These are phyloP conservation scores for Wallacemonas collosoma DNA, from an alignment of 208 protist species.

Conservation along the genomic window DNA sequence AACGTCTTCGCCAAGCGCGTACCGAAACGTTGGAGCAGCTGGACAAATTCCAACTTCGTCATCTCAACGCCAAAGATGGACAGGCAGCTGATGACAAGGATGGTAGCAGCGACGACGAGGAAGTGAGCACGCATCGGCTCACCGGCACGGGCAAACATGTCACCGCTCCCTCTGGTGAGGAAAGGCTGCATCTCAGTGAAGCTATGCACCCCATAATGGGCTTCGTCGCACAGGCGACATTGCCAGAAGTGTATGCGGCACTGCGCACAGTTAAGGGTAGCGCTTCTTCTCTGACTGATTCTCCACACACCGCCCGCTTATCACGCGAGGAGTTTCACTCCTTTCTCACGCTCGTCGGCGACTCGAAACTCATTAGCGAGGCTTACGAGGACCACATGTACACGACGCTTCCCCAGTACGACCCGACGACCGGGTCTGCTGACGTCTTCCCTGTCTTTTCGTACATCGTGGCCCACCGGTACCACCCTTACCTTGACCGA, in stretches of 20 bases:
- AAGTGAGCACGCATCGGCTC: constrained; percentile 11
- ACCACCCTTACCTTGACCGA: constrained; percentile 56
- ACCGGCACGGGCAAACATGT: constrained; percentile 5
- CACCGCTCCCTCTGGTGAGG: neutral
- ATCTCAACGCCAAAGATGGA: constrained; percentile 20
- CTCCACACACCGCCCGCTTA: neutral
- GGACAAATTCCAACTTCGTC: constrained; percentile 37
- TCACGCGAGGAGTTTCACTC: constrained; percentile 30
- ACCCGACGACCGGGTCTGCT: constrained; percentile 21
- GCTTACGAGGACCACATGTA: constrained; percentile 54
- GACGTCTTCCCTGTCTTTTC: constrained; percentile 43
- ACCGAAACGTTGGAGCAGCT: constrained; percentile 29
- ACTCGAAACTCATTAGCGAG: constrained; percentile 37
- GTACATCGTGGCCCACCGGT: constrained; percentile 56
- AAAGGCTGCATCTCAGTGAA: constrained; percentile 15
- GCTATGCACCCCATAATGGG: constrained; percentile 61
- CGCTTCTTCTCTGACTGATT: constrained; percentile 11
- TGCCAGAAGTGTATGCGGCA: constrained; percentile 51
- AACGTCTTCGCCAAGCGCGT: constrained; percentile 21
- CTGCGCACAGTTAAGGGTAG: constrained; percentile 29
- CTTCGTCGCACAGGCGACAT: constrained; percentile 46
- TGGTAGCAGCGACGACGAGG: constrained; percentile 17
- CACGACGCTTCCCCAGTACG: constrained; percentile 31
- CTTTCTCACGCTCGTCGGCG: constrained; percentile 32
- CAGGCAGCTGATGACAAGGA: constrained; percentile 4